A percentile compares a stretch with the other conserved stretches of the same genome.
Conservation (phyloP, 257 asterid genomes). For the Lycium barbarum region DNA sequence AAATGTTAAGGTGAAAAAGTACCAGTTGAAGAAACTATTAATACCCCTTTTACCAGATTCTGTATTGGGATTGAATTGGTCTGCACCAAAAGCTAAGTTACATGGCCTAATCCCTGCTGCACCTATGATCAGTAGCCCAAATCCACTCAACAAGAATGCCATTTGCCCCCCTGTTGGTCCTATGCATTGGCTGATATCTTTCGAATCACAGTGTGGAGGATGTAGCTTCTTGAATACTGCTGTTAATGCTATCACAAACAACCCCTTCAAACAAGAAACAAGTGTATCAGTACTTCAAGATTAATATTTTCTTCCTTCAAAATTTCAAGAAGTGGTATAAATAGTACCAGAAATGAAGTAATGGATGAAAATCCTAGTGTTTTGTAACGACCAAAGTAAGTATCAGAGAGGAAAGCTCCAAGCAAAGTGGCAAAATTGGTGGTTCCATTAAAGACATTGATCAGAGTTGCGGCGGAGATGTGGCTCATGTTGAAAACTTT, state of each 20-base stretch:
- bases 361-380: conserved; percentile 64
- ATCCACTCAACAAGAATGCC: conserved; percentile 62
- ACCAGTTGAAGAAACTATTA: conserved; percentile 84
- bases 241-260: conserved; percentile 55
- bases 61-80: conserved; percentile 71
- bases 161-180: conserved; percentile 58
- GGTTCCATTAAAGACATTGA: conserved; percentile 73
- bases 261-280: conserved; percentile 44
- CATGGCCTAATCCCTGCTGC: conserved; percentile 86
- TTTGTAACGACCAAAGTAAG: conserved; percentile 75
- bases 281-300: not conserved
- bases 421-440: conserved; percentile 69
- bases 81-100: conserved; percentile 79
- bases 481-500: conserved; percentile 68
- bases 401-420: conserved; percentile 73
- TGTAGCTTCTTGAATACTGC: conserved; percentile 64
- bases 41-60: conserved; percentile 66
- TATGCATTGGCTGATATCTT: conserved; percentile 36
- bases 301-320: too few relatives aligned
- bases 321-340: not conserved
- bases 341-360: conserved; percentile 55
- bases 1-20: conserved; percentile 66
- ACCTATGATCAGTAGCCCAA: conserved; percentile 61
- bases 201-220: conserved; percentile 50
- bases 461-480: conserved; percentile 57